phyloP scores from a whole-genome alignment of 768 basidiomycete genomes.

The Chlorophyllum brunneum region DNA sequence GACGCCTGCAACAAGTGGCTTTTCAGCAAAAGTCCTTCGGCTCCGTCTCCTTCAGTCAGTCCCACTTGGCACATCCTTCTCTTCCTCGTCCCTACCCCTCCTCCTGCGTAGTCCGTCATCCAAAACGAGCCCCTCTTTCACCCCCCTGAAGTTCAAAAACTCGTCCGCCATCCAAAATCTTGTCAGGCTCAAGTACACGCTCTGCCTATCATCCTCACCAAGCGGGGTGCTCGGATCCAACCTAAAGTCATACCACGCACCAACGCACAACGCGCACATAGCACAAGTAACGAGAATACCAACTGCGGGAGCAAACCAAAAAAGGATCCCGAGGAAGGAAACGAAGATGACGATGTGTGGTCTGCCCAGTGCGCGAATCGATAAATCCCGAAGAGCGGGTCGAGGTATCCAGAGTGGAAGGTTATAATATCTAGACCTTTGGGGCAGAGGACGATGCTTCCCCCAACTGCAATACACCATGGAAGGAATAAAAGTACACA shows the following conservation, averaged over 20 bases:
- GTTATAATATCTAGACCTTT: slow-evolving; percentile 31
- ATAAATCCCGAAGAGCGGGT: slow-evolving; percentile 27
- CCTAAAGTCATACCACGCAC: slow-evolving; percentile 34
- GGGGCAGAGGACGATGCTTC: slow-evolving; percentile 34
- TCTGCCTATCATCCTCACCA: slow-evolving; percentile 39
- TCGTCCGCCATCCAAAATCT: slow-evolving; percentile 24
- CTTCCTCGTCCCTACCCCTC: neutral
- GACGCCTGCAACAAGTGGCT: too few species aligned
- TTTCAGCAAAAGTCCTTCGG: too few species aligned
- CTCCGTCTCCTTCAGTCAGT: too few species aligned
- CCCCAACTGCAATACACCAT: slow-evolving; percentile 44
- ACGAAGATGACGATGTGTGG: slow-evolving; percentile 33
- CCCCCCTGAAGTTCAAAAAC: slow-evolving; percentile 4
- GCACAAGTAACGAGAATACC: slow-evolving; percentile 19
- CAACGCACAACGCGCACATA: slow-evolving; percentile 24
- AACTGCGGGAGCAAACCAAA: slow-evolving; percentile 23
- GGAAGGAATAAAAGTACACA: slow-evolving; percentile 35
- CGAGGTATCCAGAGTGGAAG: slow-evolving; percentile 31
- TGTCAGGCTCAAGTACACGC: slow-evolving; percentile 30
- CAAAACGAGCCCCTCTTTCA: neutral
- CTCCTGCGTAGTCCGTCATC: neutral
- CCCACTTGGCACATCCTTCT: too few species aligned
- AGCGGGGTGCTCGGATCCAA: slow-evolving; percentile 30
- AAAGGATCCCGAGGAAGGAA: slow-evolving; percentile 21
- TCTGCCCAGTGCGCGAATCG: slow-evolving; percentile 40